Conservation (phyloP, 345 rosid genomes). For the Orychophragmus violaceus region DNA sequence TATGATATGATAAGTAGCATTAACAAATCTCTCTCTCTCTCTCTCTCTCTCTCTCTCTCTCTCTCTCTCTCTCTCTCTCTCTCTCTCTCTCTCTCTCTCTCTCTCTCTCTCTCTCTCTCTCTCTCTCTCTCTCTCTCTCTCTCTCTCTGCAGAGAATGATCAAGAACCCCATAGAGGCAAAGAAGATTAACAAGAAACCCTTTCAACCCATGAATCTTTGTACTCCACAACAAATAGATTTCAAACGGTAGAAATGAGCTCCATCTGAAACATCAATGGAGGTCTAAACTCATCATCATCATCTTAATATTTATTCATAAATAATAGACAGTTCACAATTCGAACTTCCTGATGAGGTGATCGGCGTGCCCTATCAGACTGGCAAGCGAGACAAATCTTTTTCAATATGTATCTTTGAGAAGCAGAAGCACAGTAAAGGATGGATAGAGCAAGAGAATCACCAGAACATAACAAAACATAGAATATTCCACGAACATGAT, state of each 20-base stretch:
- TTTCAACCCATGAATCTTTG: conserved; percentile 99
- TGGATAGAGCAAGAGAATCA: neutral
- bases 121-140: too few relatives aligned
- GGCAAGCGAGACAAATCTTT: conserved; percentile 94
- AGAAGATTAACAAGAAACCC: conserved; percentile 38
- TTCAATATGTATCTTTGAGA: conserved; percentile 71
- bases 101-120: too few relatives aligned
- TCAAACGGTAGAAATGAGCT: conserved; percentile 75
- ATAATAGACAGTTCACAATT: neutral
- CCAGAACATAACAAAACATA: neutral
- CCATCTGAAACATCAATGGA: conserved; percentile 56
- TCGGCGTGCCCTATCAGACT: conserved; percentile 86
- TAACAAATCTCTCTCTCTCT: too few relatives aligned
- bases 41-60: too few relatives aligned
- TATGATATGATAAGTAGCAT: neutral
- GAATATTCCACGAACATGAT: too few relatives aligned
- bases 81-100: too few relatives aligned
- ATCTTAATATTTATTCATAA: neutral
- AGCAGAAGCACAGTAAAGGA: conserved; percentile 1
- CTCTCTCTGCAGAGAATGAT: neutral
- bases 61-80: too few relatives aligned
- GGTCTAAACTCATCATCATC: neutral
- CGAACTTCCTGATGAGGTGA: conserved; percentile 93
- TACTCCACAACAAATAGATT: conserved; percentile 92
- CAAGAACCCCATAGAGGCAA: neutral